Evolutionary conservation across 805 yeast species (phyloP).

Genomic region (Hanseniaspora taiwanica): DNA sequence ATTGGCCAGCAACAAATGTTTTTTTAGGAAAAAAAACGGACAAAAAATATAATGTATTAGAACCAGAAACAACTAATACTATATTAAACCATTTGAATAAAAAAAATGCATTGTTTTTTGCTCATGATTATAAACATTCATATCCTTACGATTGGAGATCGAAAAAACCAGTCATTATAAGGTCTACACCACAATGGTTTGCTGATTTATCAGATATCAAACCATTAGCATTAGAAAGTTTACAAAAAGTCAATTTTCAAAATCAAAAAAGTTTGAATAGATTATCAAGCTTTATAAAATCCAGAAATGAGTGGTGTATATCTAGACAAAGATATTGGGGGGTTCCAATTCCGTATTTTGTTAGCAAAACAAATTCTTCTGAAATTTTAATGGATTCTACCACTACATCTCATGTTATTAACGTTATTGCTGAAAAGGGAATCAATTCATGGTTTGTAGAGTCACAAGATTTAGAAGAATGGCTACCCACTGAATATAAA

Average conservation of each 20-base stretch:
- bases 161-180: constrained; percentile 83
- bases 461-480: constrained; percentile 31
- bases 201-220: constrained; percentile 72
- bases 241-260: constrained; percentile 50
- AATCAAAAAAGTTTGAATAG: constrained; percentile 68
- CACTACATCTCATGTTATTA: constrained; percentile 44
- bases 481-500: constrained; percentile 54
- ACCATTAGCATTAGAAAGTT: constrained; percentile 41
- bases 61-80: constrained; percentile 34
- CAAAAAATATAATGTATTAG: constrained; percentile 32
- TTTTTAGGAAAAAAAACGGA: constrained; percentile 2
- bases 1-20: constrained; percentile 6
- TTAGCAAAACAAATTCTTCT: constrained; percentile 39
- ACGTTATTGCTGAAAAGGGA: constrained; percentile 42
- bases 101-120: constrained; percentile 31
- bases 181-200: constrained; percentile 97
- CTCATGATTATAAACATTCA: constrained; percentile 53
- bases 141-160: constrained; percentile 98
- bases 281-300: constrained; percentile 53
- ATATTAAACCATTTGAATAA: constrained; percentile 33
- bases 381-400: constrained; percentile 47
- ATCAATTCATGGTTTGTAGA: constrained; percentile 70
- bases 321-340: constrained; percentile 97
- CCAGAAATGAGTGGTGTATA: constrained; percentile 93
- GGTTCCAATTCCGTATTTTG: constrained; percentile 87